Percentiles rank a stretch among this genome's conserved stretches.
Evolutionary conservation across 2,329 filamentous ascomycete species (phyloP).

Genomic region (Calonectria ilicicola): DNA sequence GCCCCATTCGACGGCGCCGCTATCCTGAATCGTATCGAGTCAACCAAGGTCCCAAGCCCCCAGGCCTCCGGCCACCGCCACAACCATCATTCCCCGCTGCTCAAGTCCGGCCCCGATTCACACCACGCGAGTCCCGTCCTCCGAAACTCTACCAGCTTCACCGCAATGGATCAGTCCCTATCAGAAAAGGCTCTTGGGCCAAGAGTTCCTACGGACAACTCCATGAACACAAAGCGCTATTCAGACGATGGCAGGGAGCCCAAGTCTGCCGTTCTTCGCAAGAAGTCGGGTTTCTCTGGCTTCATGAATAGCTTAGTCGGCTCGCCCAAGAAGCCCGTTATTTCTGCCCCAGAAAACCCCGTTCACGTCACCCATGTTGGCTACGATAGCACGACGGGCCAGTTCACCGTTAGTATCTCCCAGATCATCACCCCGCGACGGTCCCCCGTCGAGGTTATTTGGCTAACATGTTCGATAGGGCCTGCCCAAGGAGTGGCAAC

Average conservation of each 20-base stretch:
- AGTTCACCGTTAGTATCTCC: constrained; percentile 83
- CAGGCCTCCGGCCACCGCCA: constrained; percentile 43
- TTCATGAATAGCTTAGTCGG: constrained; percentile 88
- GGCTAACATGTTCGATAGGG: constrained; percentile 67
- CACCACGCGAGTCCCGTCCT: constrained; percentile 65
- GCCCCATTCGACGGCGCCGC: constrained; percentile 74
- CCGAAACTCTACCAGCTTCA: constrained; percentile 71
- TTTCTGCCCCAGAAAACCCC: constrained; percentile 97
- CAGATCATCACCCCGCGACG: constrained; percentile 23
- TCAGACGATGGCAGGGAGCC: constrained; percentile 81
- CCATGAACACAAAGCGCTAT: constrained; percentile 74
- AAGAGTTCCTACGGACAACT: constrained; percentile 54
- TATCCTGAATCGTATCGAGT: constrained; percentile 71
- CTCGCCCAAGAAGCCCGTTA: constrained; percentile 89
- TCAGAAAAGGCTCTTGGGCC: constrained; percentile 51
- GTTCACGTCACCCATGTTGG: constrained; percentile 98
- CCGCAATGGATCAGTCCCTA: constrained; percentile 52
- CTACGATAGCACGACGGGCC: constrained; percentile 94
- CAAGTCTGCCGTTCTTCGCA: constrained; percentile 73
- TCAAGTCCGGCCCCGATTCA: constrained; percentile 66
- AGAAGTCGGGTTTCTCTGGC: constrained; percentile 89
- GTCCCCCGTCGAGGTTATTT: constrained; percentile 25
- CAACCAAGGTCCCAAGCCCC: constrained; percentile 55
- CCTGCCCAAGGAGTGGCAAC: constrained; percentile 97
- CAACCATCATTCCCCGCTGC: constrained; percentile 49